Evolutionary conservation across 202 grass and related monocot genomes (phyloP), one percentile per base, ranked within the genome.

Genomic region (Elaeis oleifera): DNA sequence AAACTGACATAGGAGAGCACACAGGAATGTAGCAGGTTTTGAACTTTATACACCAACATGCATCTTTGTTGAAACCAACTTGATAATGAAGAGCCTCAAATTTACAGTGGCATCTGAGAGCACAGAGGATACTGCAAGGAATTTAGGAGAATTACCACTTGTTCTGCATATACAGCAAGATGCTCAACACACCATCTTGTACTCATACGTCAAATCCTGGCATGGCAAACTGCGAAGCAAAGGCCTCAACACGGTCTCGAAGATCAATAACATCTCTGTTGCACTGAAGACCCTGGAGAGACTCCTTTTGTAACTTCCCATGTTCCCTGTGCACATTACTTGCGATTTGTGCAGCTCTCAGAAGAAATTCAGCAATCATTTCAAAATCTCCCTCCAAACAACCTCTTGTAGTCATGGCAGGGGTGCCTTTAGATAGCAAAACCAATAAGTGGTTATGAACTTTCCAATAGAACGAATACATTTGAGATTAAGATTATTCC

Each of bases 391-490:
- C 80, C 63, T 83, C 80, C 57, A 77, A 77, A 52, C 80, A 83
- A 26, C 80, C 80, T 83, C 80, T 83, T 9, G 80, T 77, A 36
- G 80, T 83, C 80, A 83, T 83, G 18, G 80, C 80, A 49, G 80
- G 80, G 31, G 74, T 73, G 11, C 80, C 80, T 83, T 36, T 26
- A 23, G 20, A 27, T 51, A 24, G 4, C 51, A 79, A 56, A 63
- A n/a, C 8, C n/a, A 50, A 4, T n/a, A 18, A 20, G 53, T 51
- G 49, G 58, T 61, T 56, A 67, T 60, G 21, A 36, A 23, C 4
- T 49, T n/a, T 51, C 16, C 23, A 32, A 4, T 60, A 60, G 72
- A 60, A 17, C 51, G 54, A 50, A 15, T 51, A 48, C 11, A 22
- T 50, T 53, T 19, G 15, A 16, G 14, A 72, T 55, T 23, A 54